These are phyloP conservation scores for Cryptosporidium ryanae DNA, from an alignment of 169 alveolate species.

Conservation along the genomic window DNA sequence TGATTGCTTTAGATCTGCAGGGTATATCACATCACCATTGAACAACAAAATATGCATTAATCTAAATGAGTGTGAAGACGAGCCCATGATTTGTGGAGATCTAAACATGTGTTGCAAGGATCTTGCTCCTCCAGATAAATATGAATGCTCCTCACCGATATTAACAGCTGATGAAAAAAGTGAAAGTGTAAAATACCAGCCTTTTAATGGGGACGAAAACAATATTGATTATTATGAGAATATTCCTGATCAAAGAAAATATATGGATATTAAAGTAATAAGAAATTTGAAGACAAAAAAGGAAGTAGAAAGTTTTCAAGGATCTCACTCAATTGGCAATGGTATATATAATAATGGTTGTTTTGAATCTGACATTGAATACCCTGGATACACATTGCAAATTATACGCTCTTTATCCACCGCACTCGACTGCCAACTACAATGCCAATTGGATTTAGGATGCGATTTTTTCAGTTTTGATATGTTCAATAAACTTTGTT, in stretches of 20 bases:
- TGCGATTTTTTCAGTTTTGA: slow-evolving; percentile 64
- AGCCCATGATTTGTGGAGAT: slow-evolving; percentile 80
- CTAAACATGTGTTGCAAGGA: slow-evolving; percentile 79
- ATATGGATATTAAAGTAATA: not conserved
- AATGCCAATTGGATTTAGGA: slow-evolving; percentile 69
- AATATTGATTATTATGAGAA: not conserved
- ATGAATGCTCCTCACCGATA: slow-evolving; percentile 70
- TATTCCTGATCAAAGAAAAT: not conserved
- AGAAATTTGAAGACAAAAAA: not conserved
- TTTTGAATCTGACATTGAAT: slow-evolving; percentile 66
- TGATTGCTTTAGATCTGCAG: slow-evolving; percentile 76
- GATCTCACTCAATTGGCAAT: not conserved
- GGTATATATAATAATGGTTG: slow-evolving; percentile 17
- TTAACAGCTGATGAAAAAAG: not conserved
- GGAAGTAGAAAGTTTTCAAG: not conserved
- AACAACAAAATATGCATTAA: slow-evolving; percentile 74
- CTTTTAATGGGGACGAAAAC: slow-evolving; percentile 13
- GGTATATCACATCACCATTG: slow-evolving; percentile 71
- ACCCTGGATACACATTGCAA: slow-evolving; percentile 70
- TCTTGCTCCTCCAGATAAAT: slow-evolving; percentile 78
- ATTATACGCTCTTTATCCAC: slow-evolving; percentile 50
- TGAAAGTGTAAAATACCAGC: not conserved
- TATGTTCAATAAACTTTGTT: slow-evolving; percentile 39
- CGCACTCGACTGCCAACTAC: slow-evolving; percentile 65
- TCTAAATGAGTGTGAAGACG: slow-evolving; percentile 78